A percentile compares a stretch with the other conserved stretches of the same genome.
Evolutionary conservation across 768 basidiomycete species (phyloP).

Genomic region (Peribolospora baueri): DNA sequence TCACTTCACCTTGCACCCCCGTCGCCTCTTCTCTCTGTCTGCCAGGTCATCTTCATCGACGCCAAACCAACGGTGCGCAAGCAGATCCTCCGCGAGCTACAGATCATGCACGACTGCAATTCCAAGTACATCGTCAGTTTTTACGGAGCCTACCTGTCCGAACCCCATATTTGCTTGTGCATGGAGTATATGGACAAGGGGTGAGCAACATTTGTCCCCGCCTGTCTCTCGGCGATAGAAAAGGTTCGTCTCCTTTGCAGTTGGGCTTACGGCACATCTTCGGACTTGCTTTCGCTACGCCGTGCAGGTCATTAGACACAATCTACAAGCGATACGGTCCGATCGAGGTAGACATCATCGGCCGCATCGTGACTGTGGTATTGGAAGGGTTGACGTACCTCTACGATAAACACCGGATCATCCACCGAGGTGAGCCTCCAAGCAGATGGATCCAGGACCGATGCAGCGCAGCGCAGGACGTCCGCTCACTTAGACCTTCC

Average conservation of each 20-base stretch:
- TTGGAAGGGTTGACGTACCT: slow-evolving; percentile 87
- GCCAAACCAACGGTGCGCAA: slow-evolving; percentile 89
- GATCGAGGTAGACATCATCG: slow-evolving; percentile 77
- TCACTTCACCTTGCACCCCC: not conserved
- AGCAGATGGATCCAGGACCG: not conserved
- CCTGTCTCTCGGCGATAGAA: not conserved
- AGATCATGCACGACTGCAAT: slow-evolving; percentile 94
- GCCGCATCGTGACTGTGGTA: slow-evolving; percentile 80
- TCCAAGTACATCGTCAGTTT: slow-evolving; percentile 88
- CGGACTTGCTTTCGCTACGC: not conserved
- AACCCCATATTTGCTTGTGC: slow-evolving; percentile 97
- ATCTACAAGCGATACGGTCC: slow-evolving; percentile 92
- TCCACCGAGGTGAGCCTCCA: slow-evolving; percentile 70
- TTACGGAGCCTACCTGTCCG: slow-evolving; percentile 84
- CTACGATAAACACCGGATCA: slow-evolving; percentile 91
- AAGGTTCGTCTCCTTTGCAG: not conserved
- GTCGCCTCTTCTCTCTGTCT: not conserved
- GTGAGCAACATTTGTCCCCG: slow-evolving; percentile 19
- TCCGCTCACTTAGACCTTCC: not conserved
- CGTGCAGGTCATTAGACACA: slow-evolving; percentile 29
- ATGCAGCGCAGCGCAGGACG: not conserved
- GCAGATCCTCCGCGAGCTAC: slow-evolving; percentile 88
- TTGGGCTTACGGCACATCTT: not conserved
- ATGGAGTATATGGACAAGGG: slow-evolving; percentile 95
- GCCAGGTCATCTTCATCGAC: slow-evolving; percentile 78